Evolutionary conservation across 805 yeast species (phyloP), one percentile per base, ranked within the genome.

Genomic region (Zygoascus biomembranicola): DNA sequence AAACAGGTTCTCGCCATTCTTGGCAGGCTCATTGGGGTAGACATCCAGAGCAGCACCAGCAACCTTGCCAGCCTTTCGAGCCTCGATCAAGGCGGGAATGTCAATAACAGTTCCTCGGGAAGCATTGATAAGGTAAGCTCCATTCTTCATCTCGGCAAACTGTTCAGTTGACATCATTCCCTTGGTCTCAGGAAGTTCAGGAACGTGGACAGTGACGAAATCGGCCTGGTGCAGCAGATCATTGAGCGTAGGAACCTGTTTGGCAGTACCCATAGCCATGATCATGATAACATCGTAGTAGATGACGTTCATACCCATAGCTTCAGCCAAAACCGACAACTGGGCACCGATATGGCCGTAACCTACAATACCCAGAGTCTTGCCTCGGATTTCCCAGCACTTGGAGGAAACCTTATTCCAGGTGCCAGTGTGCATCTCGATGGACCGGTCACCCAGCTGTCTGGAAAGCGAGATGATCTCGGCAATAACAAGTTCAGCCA

Each of bases 331-430:
- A 10, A 94, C 99, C 8, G 96, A 87, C 69, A 94, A 82, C 75
- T 94, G 99, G 49, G 98, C 76, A 64, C 99, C 99, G 74, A 94
- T 94, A 72, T 94, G 99, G 64, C 99, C 99, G 67, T 94, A 94
- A 63, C 99, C 99, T 42, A 94, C 78, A 66, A 94, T 94, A 57
- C 99, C 99, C 64, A 94, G 78, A 49, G 99, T 92, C 73, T 94
- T 94, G 62, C 99, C 99, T 76, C 99, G 87, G 63, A 94, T 90
- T 75, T 94, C 99, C 98, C 98, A 94, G 76, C 99, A 94, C 72
- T 81, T 90, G 61, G 88, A 78, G 65, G 87, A 77, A 63, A 92
- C 97, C 76, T 94, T 94, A 77, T 94, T 94, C 99, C 99, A 94
- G 58, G 92, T 84, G 60, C 97, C 97, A 52, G 92, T 80, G 77